phyloP scores from a whole-genome alignment of 2,329 filamentous ascomycete genomes.

The Penicillium decumbens region DNA sequence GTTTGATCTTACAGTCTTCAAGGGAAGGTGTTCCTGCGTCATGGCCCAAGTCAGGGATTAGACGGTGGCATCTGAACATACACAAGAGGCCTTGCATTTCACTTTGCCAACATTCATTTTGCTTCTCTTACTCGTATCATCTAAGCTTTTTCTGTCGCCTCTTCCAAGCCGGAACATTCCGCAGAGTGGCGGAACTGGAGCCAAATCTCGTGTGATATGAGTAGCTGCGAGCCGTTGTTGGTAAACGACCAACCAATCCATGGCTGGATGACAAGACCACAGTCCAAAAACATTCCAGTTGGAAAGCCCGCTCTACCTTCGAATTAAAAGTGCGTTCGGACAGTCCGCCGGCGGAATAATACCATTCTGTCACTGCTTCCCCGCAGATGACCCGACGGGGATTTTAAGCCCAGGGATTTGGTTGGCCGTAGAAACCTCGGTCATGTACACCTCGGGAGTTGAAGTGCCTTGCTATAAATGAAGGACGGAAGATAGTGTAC shows the following conservation, averaged over 20 bases:
- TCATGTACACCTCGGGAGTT: neutral
- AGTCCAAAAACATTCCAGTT: neutral
- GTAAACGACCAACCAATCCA: neutral
- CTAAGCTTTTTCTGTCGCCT: neutral
- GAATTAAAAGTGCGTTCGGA: neutral
- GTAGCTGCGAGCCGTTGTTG: neutral
- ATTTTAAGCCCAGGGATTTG: neutral
- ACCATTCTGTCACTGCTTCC: conserved; percentile 7
- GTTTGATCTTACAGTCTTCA: neutral
- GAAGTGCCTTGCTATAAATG: neutral
- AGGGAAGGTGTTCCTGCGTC: neutral
- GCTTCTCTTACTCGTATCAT: neutral
- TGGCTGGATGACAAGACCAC: neutral
- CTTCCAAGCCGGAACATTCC: neutral
- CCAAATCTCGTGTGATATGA: neutral
- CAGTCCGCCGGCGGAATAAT: conserved; percentile 6
- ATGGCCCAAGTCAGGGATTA: neutral
- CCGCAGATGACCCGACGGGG: conserved; percentile 10
- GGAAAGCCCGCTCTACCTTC: neutral
- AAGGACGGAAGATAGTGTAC: neutral
- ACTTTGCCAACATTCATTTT: neutral
- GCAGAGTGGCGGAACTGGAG: neutral
- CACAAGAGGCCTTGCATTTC: neutral
- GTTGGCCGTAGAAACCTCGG: neutral
- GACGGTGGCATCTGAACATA: neutral